Conservation (phyloP, 805 yeast species). For the Wickerhamiella cacticola region DNA sequence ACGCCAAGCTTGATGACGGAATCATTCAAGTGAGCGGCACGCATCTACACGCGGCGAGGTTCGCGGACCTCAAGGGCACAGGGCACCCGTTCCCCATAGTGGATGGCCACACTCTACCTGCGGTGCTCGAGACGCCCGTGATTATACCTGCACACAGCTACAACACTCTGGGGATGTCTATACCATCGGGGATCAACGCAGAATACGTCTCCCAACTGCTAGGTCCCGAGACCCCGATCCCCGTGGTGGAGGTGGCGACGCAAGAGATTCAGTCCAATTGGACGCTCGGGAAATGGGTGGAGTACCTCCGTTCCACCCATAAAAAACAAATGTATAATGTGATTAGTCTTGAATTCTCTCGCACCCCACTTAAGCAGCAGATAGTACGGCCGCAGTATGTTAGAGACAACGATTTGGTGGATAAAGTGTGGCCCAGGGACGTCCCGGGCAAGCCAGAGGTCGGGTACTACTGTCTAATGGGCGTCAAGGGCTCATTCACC, state of each 20-base stretch:
- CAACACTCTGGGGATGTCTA: conserved; percentile 35
- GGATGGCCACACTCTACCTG: conserved; percentile 30
- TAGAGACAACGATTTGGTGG: conserved; percentile 52
- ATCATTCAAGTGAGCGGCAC: conserved; percentile 15
- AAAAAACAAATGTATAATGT: conserved; percentile 49
- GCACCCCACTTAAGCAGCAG: conserved; percentile 37
- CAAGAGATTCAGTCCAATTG: conserved; percentile 52
- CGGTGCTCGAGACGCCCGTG: conserved; percentile 35
- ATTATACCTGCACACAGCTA: conserved; percentile 31
- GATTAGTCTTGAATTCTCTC: conserved; percentile 66
- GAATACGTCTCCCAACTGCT: conserved; percentile 43
- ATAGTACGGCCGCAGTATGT: conserved; percentile 60
- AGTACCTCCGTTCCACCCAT: conserved; percentile 42
- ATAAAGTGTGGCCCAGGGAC: conserved; percentile 45
- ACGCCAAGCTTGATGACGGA: conserved; percentile 69
- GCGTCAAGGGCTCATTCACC: conserved; percentile 66
- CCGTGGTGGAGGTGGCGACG: conserved; percentile 81
- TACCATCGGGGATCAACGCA: conserved; percentile 49
- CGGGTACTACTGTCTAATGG: conserved; percentile 73
- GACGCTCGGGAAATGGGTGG: conserved; percentile 62
- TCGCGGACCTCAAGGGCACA: conserved; percentile 18
- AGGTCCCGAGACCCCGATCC: conserved; percentile 53
- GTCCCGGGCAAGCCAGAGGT: conserved; percentile 28
- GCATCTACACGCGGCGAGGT: conserved; percentile 17
- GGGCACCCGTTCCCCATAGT: conserved; percentile 26